Percentiles rank a stretch among this genome's conserved stretches.
Evolutionary conservation across 2,329 filamentous ascomycete species (phyloP).

Genomic region (Xylaria sp.): DNA sequence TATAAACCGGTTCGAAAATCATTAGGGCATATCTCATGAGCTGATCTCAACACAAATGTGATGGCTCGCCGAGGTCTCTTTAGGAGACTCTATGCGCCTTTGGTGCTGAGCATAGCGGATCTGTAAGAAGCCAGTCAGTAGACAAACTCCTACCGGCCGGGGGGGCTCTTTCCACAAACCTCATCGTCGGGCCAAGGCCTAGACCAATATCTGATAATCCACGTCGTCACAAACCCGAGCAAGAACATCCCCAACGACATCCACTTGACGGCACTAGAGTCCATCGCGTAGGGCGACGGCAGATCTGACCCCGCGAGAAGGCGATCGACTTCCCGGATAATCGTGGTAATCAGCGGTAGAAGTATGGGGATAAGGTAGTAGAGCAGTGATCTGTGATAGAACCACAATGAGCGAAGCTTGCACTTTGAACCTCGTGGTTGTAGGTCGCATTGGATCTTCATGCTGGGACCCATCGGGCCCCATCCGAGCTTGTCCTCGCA

Average conservation of each 20-base stretch:
- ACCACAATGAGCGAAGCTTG: slow-evolving; percentile 9
- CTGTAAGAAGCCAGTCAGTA: neutral
- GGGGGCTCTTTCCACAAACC: slow-evolving; percentile 6
- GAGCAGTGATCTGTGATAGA: slow-evolving; percentile 9
- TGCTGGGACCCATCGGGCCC: neutral
- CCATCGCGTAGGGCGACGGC: neutral
- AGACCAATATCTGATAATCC: slow-evolving; percentile 18
- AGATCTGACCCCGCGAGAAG: neutral
- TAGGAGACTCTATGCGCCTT: too few relatives aligned
- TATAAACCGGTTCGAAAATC: neutral
- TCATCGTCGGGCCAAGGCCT: neutral
- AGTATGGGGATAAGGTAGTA: slow-evolving; percentile 14
- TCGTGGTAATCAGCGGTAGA: slow-evolving; percentile 14
- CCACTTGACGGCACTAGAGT: slow-evolving; percentile 5
- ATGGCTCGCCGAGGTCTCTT: too few relatives aligned
- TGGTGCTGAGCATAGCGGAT: too few relatives aligned
- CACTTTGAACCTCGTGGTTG: neutral
- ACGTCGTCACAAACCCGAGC: slow-evolving; percentile 25
- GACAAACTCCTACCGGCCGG: neutral
- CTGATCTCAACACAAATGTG: too few relatives aligned
- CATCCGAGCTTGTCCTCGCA: slow-evolving; percentile 2
- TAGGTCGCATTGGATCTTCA: neutral
- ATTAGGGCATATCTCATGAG: too few relatives aligned
- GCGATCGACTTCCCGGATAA: slow-evolving; percentile 11
- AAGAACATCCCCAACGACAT: slow-evolving; percentile 16